Percentiles rank a stretch among this genome's conserved stretches.
These are phyloP conservation scores for Hypoxylon trugodes DNA, from an alignment of 495 filamentous ascomycete genomes.

Conservation along the genomic window DNA sequence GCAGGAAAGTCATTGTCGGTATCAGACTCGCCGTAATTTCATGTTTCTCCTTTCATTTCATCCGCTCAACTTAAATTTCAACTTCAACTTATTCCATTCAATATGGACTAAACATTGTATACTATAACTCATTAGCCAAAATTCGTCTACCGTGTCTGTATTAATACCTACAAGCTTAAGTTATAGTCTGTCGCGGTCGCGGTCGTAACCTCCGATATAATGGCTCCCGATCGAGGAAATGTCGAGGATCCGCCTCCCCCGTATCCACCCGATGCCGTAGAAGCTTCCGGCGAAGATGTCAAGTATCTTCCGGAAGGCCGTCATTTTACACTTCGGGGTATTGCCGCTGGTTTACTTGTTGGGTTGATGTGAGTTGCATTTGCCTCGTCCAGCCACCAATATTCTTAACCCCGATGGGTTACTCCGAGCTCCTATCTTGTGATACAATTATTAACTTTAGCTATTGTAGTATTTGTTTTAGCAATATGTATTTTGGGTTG, in stretches of 20 bases:
- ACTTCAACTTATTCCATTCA: constrained; percentile 1
- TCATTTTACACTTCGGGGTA: constrained; percentile 84
- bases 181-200: not conserved
- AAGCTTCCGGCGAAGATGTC: constrained; percentile 27
- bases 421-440: not conserved
- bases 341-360: constrained; percentile 81
- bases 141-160: no score
- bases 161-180: no score
- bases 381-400: no score
- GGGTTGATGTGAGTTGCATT: constrained; percentile 53
- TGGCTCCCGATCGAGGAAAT: constrained; percentile 42
- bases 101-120: constrained; percentile 1
- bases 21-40: not conserved
- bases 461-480: constrained; percentile 28
- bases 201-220: constrained; percentile 1
- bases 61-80: constrained; percentile 14
- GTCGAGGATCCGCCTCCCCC: constrained; percentile 19
- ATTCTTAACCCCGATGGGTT: no score
- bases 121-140: no score
- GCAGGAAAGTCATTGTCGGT: constrained; percentile 9
- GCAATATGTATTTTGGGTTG: constrained; percentile 80
- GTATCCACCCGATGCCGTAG: constrained; percentile 20
- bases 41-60: constrained; percentile 19
- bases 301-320: constrained; percentile 51
- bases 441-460: not conserved